Percentiles rank a stretch among this genome's conserved stretches.
These are phyloP conservation scores for Insectozyma bohioensis DNA, from an alignment of 1,139 yeast genomes.

Conservation along the genomic window DNA sequence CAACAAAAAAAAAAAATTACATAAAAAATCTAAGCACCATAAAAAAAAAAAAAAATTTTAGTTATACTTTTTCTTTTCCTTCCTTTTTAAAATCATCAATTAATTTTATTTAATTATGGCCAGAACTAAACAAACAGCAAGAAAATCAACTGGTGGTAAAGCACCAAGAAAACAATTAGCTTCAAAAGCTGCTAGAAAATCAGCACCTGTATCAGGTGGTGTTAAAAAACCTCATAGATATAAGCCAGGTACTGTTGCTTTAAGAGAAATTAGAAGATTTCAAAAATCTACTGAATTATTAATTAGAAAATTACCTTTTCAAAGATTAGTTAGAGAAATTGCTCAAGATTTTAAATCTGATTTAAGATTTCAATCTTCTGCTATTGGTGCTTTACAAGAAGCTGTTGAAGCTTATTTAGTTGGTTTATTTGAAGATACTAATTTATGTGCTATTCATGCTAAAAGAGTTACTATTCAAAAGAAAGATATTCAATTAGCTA, in stretches of 20 bases:
- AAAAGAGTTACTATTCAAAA: slow-evolving; percentile 55
- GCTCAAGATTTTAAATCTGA: slow-evolving; percentile 52
- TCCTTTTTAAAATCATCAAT: slow-evolving; percentile 4
- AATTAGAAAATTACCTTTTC: slow-evolving; percentile 53
- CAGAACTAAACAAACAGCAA: slow-evolving; percentile 55
- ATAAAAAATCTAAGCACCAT: background rate
- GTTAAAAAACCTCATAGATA: slow-evolving; percentile 56
- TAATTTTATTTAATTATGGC: slow-evolving; percentile 38
- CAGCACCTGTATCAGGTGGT: slow-evolving; percentile 54
- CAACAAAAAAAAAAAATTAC: background rate
- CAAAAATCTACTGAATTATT: slow-evolving; percentile 52
- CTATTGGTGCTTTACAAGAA: slow-evolving; percentile 55
- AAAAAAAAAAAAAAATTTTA: slow-evolving; percentile 3
- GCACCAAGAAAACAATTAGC: slow-evolving; percentile 57
- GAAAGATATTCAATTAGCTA: slow-evolving; percentile 55
- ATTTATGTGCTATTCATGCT: slow-evolving; percentile 55
- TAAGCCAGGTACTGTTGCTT: slow-evolving; percentile 57
- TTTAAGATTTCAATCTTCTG: slow-evolving; percentile 52
- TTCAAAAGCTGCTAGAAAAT: slow-evolving; percentile 54
- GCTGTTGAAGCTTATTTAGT: slow-evolving; percentile 55
- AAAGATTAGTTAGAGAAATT: slow-evolving; percentile 51
- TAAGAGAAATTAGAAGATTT: slow-evolving; percentile 56
- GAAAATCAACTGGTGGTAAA: slow-evolving; percentile 56
- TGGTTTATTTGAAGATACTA: slow-evolving; percentile 51
- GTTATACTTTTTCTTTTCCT: slow-evolving; percentile 7